Evolutionary conservation across 495 filamentous ascomycete genomes (phyloP).

Genomic region (Podospora comata): DNA sequence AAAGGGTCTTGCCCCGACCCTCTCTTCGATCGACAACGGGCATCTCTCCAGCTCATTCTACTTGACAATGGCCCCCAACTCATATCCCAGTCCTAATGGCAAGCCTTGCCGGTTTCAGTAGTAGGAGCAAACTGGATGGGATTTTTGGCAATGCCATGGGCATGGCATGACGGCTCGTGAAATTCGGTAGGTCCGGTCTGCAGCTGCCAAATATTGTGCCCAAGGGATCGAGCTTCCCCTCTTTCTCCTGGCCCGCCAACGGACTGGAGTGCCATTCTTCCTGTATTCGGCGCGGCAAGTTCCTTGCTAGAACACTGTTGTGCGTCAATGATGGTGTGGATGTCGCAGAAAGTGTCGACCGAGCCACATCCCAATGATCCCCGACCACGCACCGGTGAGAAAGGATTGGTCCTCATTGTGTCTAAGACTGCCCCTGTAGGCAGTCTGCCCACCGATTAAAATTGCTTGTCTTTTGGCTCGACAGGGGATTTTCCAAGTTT

Average conservation of each 20-base stretch:
- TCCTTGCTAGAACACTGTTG: slow-evolving; percentile 4
- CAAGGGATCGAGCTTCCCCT: slow-evolving; percentile 1
- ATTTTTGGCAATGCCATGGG: not conserved
- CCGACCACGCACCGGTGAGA: slow-evolving; percentile 7
- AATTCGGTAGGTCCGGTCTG: not conserved
- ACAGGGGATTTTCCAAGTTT: slow-evolving; percentile 5
- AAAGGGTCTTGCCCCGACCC: not conserved
- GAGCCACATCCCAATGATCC: slow-evolving; percentile 5
- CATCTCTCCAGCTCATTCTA: slow-evolving; percentile 1
- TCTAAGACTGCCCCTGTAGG: not conserved
- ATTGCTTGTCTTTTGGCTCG: not conserved
- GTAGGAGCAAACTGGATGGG: not conserved
- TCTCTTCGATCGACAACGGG: not conserved
- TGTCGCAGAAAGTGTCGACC: not conserved
- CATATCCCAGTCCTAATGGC: too few relatives aligned
- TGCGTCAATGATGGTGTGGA: slow-evolving; percentile 11
- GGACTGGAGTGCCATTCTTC: not conserved
- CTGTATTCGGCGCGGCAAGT: not conserved
- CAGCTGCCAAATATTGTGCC: slow-evolving; percentile 5
- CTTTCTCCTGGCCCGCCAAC: not conserved
- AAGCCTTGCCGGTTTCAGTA: not conserved
- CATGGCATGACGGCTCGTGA: not conserved
- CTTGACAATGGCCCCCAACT: not conserved
- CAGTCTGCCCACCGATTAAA: not conserved
- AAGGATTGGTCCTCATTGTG: slow-evolving; percentile 2